phyloP scores from a whole-genome alignment of 2,329 filamentous ascomycete genomes.

The Pseudopyricularia javanii region DNA sequence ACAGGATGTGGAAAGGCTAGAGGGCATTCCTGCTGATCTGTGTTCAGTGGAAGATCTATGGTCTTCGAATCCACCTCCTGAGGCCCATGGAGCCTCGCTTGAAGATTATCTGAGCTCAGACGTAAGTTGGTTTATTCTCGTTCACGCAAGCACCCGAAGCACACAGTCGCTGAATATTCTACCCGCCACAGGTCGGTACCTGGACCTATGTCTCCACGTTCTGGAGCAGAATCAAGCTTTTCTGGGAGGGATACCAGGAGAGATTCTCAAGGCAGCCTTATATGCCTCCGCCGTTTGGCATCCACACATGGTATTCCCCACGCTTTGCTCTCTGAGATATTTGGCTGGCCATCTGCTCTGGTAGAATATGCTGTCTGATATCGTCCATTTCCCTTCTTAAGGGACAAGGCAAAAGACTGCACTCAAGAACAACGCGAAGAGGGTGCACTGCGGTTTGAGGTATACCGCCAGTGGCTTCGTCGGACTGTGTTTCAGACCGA shows the following conservation, averaged over 20 bases:
- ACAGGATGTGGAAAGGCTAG: background rate
- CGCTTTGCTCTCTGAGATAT: background rate
- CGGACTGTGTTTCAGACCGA: background rate
- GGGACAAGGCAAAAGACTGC: background rate
- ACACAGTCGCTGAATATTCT: too few relatives aligned
- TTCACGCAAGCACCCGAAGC: too few relatives aligned
- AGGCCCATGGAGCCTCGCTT: background rate
- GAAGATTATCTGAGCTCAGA: background rate
- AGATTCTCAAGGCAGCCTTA: background rate
- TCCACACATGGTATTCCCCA: background rate
- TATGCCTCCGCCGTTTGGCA: background rate
- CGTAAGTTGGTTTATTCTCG: background rate
- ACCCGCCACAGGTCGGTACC: background rate
- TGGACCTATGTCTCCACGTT: background rate
- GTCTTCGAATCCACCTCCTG: background rate
- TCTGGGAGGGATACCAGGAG: background rate
- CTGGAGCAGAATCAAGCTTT: background rate
- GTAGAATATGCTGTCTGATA: too few relatives aligned
- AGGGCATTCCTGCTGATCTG: background rate
- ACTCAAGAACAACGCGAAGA: background rate
- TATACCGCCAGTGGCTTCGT: background rate
- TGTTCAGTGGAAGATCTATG: background rate
- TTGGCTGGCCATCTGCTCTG: background rate
- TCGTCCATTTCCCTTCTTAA: background rate
- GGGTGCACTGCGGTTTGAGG: background rate